phyloP scores from a whole-genome alignment of 148 eudicot genomes.

The Mesembryanthemum crystallinum region DNA sequence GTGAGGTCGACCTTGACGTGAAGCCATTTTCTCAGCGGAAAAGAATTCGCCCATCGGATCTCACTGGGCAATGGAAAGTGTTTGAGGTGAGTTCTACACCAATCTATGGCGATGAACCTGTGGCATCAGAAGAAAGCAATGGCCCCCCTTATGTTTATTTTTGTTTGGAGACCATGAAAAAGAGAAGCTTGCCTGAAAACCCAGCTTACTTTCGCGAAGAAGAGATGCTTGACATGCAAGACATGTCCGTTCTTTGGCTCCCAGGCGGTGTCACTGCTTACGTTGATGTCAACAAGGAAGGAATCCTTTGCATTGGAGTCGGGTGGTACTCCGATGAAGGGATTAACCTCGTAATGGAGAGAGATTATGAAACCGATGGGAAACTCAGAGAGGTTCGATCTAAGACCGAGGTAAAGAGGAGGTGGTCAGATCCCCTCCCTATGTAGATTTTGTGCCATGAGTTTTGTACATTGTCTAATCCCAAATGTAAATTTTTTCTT shows the following conservation, averaged over 20 bases:
- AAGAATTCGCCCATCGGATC: constrained; percentile 70
- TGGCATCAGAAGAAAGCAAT: constrained; percentile 35
- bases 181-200: constrained; percentile 71
- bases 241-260: constrained; percentile 82
- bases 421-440: constrained; percentile 64
- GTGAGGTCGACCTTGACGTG: constrained; percentile 69
- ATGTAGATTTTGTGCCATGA: constrained; percentile 26
- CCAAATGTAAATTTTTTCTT: not conserved
- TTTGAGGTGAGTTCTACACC: constrained; percentile 98
- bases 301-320: constrained; percentile 83
- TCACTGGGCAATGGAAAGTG: constrained; percentile 89
- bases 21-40: constrained; percentile 90
- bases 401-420: constrained; percentile 85
- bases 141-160: constrained; percentile 72
- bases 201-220: constrained; percentile 77
- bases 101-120: constrained; percentile 57
- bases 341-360: constrained; percentile 92
- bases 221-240: constrained; percentile 83
- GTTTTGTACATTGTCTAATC: constrained; percentile 15
- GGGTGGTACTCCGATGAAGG: constrained; percentile 99
- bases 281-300: constrained; percentile 84
- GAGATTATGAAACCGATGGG: constrained; percentile 93
- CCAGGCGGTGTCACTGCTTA: constrained; percentile 93
- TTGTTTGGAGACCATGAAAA: constrained; percentile 84
- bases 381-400: constrained; percentile 78